Evolutionary conservation across 176 grass and related monocot genomes (phyloP), one percentile per base, ranked within the genome.

Genomic region (Phragmites australis): DNA sequence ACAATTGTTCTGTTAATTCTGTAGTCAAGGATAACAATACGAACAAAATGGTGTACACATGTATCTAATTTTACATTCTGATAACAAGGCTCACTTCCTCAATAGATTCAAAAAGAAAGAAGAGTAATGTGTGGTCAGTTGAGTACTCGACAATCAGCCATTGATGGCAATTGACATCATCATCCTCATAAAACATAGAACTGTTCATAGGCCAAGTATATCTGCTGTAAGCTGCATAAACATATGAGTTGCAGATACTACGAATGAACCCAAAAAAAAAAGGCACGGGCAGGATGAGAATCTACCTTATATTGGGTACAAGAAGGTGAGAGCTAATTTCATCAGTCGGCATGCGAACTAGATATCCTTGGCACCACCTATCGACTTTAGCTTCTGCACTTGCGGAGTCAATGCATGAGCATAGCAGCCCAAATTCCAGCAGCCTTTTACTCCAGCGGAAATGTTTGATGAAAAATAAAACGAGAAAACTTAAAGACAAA

Each of bases 361-460:
- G 31, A 65, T 27, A 37, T 79, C 78, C 39, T 77, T 43, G 17
- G 84, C 70, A 79, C 74, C 65, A 48, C 83, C 88, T 51, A 97
- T 85, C 50, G 88, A 56, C 87, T 94, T 97, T 79, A 97, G 16
- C 68, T 97, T 97, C 94, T 97, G 89, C 85, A 88, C 34, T 80
- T 19, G 77, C 26, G 47, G 39, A 82, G 56, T 59, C 18, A 77
- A 69, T 19, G 22, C 70, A 70, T 63, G n/a, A 72, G 22, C 72
- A 52, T 11, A 70, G 11, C 41, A 17, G 44, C 23, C 10, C 10
- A 72, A 26, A n/a, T 26, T 43, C 65, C 22, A 53, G 4, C 19
- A 44, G 14, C 60, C 8, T 47, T 17, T 2, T 21, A 14, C 4
- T 46, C 16, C 21, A 49, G 6, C 16, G 27, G 25, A 7, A 49